Conservation (phyloP, 2,329 filamentous ascomycete species). For the Ophiostoma montium region DNA sequence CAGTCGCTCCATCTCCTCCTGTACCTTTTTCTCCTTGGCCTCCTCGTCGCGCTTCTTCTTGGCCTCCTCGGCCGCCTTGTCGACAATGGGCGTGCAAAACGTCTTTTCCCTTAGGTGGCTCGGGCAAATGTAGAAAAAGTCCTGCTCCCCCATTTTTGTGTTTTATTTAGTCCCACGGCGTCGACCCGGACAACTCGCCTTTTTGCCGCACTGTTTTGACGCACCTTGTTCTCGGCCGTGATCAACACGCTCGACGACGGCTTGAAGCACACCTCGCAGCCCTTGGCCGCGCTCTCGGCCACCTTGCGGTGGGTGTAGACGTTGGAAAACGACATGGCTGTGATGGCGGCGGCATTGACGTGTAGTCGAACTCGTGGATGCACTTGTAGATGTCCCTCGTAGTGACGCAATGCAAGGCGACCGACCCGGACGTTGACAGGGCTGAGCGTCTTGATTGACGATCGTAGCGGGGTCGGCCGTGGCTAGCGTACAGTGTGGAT, state of each 20-base stretch:
- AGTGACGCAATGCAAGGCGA: too few species aligned
- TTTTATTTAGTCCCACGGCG: neutral
- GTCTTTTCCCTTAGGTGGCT: constrained; percentile 68
- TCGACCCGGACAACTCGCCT: too few species aligned
- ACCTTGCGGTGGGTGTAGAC: constrained; percentile 76
- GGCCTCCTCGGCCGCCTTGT: constrained; percentile 49
- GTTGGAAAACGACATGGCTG: constrained; percentile 50
- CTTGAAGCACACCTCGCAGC: constrained; percentile 88
- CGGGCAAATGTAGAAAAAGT: constrained; percentile 86
- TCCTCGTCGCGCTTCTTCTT: constrained; percentile 39
- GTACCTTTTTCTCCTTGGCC: constrained; percentile 50
- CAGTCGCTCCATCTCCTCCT: constrained; percentile 48
- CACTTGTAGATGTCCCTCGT: too few species aligned
- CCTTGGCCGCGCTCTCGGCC: constrained; percentile 66
- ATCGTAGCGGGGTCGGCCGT: too few species aligned
- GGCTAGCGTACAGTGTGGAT: too few species aligned
- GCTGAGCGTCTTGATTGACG: too few species aligned
- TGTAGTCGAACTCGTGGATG: too few species aligned
- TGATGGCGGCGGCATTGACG: too few species aligned
- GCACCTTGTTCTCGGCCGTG: constrained; percentile 76
- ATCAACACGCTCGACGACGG: constrained; percentile 76
- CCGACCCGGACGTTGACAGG: too few species aligned
- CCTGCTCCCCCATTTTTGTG: too few species aligned
- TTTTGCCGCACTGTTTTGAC: too few species aligned
- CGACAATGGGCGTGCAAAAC: constrained; percentile 65